Conservation (phyloP, 202 grass and related monocot genomes). For the Elaeis oleifera region DNA sequence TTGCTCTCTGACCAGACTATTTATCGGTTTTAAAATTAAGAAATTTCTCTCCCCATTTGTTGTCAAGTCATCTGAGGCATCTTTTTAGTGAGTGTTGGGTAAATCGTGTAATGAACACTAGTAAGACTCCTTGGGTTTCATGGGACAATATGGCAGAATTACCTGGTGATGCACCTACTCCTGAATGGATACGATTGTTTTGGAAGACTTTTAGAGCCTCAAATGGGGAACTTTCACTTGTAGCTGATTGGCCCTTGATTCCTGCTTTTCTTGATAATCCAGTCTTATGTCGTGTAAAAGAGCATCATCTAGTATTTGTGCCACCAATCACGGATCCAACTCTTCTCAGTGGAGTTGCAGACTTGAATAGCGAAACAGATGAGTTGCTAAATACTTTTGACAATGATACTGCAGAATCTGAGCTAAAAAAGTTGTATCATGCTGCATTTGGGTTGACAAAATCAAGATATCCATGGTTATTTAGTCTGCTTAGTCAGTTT, state of each 20-base stretch:
- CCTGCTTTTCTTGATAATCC: constrained; percentile 66
- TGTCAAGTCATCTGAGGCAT: constrained; percentile 66
- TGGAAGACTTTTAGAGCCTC: constrained; percentile 68
- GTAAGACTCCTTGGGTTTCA: constrained; percentile 52
- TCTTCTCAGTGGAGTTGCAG: constrained; percentile 28
- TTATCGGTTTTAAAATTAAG: constrained; percentile 69
- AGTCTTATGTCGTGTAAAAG: constrained; percentile 68
- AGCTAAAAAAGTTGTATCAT: constrained; percentile 42
- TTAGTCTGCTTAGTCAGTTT: constrained; percentile 68
- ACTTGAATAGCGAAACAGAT: constrained; percentile 25
- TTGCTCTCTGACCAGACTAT: constrained; percentile 66
- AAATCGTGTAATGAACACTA: constrained; percentile 29
- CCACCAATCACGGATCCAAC: constrained; percentile 46
- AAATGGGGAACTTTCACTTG: constrained; percentile 66
- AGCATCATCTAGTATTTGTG: constrained; percentile 66
- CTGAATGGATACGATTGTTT: constrained; percentile 82
- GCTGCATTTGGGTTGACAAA: constrained; percentile 53
- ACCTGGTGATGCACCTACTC: constrained; percentile 42
- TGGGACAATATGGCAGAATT: constrained; percentile 54
- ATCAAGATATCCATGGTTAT: constrained; percentile 74
- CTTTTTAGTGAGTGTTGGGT: constrained; percentile 64
- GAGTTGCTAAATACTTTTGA: constrained; percentile 2
- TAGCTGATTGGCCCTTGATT: constrained; percentile 89
- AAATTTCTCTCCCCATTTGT: constrained; percentile 61
- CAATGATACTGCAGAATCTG: constrained; percentile 27